These are phyloP conservation scores for Venturia carpophila DNA, from an alignment of 2,329 filamentous ascomycete species.

Conservation along the genomic window DNA sequence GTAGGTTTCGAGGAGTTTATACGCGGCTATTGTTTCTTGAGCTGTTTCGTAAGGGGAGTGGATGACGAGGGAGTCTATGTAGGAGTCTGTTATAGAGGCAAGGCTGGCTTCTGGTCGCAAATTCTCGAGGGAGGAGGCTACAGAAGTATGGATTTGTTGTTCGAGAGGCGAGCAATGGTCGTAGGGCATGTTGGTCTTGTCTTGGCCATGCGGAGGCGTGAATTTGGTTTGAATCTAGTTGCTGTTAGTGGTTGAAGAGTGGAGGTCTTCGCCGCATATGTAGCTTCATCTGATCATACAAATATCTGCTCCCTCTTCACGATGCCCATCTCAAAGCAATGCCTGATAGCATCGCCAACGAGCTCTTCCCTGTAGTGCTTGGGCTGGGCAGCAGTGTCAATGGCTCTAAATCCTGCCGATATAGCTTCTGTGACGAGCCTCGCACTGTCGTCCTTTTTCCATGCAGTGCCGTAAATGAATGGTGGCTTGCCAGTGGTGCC, in stretches of 20 bases:
- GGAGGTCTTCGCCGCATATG: background rate
- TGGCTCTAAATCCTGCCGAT: slow-evolving; percentile 58
- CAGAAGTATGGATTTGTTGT: slow-evolving; percentile 59
- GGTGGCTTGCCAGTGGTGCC: slow-evolving; percentile 26
- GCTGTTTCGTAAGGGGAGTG: slow-evolving; percentile 48
- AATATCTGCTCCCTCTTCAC: background rate
- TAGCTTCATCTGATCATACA: background rate
- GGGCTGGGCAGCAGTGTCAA: slow-evolving; percentile 74
- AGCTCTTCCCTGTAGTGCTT: slow-evolving; percentile 68
- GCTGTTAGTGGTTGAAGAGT: background rate
- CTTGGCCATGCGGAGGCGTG: slow-evolving; percentile 57
- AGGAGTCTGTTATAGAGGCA: slow-evolving; percentile 37
- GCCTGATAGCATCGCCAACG: slow-evolving; percentile 59
- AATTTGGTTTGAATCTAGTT: slow-evolving; percentile 74
- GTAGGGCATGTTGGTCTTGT: slow-evolving; percentile 54
- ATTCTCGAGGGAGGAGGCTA: slow-evolving; percentile 58
- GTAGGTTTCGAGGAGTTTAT: slow-evolving; percentile 57
- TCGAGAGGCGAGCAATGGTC: slow-evolving; percentile 49
- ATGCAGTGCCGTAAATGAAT: slow-evolving; percentile 74
- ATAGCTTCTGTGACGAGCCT: slow-evolving; percentile 62
- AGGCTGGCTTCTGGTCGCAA: slow-evolving; percentile 35
- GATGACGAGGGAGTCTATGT: slow-evolving; percentile 52
- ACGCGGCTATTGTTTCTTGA: slow-evolving; percentile 53
- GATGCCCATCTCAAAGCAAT: slow-evolving; percentile 39
- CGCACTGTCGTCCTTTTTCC: slow-evolving; percentile 65